Percentiles rank a stretch among this genome's conserved stretches.
Conservation (phyloP, 345 rosid species). For the Gynandropsis gynandra region DNA sequence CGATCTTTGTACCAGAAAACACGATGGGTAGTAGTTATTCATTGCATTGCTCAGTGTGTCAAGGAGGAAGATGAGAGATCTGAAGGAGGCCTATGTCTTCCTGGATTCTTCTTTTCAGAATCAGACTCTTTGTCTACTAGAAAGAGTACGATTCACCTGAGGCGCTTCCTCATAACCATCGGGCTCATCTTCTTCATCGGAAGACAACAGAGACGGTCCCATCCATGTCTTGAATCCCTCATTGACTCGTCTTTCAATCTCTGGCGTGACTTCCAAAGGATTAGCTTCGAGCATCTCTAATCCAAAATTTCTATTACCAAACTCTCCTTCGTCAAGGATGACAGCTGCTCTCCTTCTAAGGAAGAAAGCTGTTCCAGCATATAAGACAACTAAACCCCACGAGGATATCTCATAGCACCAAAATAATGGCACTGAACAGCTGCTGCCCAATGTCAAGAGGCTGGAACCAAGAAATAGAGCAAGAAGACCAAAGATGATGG, state of each 20-base stretch:
- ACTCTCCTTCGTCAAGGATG: constrained; percentile 65
- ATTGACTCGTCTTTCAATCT: constrained; percentile 66
- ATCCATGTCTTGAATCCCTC: constrained; percentile 91
- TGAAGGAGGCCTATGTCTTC: background rate
- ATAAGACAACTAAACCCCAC: constrained; percentile 74
- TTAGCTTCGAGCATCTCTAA: constrained; percentile 84
- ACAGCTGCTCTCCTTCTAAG: constrained; percentile 68
- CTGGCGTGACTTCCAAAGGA: constrained; percentile 64
- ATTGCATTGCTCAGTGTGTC: too few species aligned
- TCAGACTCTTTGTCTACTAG: constrained; percentile 44
- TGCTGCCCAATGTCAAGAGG: constrained; percentile 85
- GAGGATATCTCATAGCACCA: constrained; percentile 92
- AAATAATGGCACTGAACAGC: constrained; percentile 77
- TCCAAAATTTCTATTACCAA: constrained; percentile 48
- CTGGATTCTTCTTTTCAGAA: constrained; percentile 5
- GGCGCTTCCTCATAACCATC: constrained; percentile 46
- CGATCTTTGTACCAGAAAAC: too few species aligned
- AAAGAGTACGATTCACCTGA: constrained; percentile 24
- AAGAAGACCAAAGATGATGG: constrained; percentile 65
- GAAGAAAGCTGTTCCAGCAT: constrained; percentile 63
- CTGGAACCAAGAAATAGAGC: constrained; percentile 87
- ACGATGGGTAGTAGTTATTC: too few species aligned
- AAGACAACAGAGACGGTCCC: constrained; percentile 82
- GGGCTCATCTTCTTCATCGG: constrained; percentile 83
- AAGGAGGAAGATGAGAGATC: background rate